These are phyloP conservation scores for Kregervanrija delftensis DNA, from an alignment of 805 yeast species.

Conservation along the genomic window DNA sequence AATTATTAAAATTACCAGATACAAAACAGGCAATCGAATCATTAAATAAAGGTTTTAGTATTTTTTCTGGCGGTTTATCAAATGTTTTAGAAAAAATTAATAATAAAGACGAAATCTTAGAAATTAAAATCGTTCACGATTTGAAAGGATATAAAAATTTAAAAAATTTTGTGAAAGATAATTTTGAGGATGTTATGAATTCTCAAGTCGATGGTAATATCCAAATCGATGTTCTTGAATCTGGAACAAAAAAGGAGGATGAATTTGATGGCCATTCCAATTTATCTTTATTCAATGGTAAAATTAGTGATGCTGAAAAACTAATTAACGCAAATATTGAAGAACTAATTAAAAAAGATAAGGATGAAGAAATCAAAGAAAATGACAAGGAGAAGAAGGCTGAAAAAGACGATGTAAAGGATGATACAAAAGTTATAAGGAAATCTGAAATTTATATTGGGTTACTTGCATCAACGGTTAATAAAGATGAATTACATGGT, in stretches of 20 bases:
- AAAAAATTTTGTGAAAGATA: conserved; percentile 39
- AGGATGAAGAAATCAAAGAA: conserved; percentile 12
- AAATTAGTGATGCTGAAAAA: conserved; percentile 77
- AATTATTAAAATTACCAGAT: conserved; percentile 25
- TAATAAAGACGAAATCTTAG: conserved; percentile 44
- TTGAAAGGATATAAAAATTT: conserved; percentile 39
- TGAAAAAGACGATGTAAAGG: conserved; percentile 5
- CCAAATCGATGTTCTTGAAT: conserved; percentile 50
- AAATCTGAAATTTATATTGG: conserved; percentile 27
- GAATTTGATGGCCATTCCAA: conserved; percentile 29
- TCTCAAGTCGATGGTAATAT: conserved; percentile 75
- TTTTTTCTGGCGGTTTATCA: conserved; percentile 25
- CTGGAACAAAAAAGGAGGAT: conserved; percentile 27
- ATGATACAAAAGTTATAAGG: conserved; percentile 7
- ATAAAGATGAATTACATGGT: conserved; percentile 13
- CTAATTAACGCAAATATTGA: conserved; percentile 84
- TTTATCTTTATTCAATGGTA: conserved; percentile 70
- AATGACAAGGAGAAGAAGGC: conserved; percentile 4
- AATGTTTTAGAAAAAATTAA: conserved; percentile 34
- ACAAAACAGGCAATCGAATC: conserved; percentile 30
- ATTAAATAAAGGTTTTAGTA: conserved; percentile 27
- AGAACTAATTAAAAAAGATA: conserved; percentile 47
- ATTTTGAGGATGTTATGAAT: conserved; percentile 56
- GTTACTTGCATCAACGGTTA: conserved; percentile 24
- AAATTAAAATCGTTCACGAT: conserved; percentile 63